Conservation (phyloP, 495 filamentous ascomycete species). For the Chaetomium fimeti region DNA sequence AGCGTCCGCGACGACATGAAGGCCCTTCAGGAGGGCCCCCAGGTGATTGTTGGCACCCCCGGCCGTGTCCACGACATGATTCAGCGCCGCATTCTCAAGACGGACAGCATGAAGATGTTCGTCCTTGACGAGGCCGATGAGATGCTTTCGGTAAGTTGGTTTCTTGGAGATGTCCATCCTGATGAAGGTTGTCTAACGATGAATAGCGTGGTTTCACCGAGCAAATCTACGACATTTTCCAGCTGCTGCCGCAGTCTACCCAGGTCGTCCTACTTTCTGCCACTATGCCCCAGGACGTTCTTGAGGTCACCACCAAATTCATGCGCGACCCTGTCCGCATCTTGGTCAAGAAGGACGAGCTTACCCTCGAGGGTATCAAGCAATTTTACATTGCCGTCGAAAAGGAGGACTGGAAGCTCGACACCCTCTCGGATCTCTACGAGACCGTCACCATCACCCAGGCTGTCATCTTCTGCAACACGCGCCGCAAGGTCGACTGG, state of each 20-base stretch:
- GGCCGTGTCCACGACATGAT: constrained; percentile 99
- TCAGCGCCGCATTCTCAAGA: constrained; percentile 88
- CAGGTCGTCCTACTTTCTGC: constrained; percentile 98
- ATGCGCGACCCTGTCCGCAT: constrained; percentile 99
- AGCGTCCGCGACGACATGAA: constrained; percentile 96
- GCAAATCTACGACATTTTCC: constrained; percentile 99
- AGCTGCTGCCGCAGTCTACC: constrained; percentile 90
- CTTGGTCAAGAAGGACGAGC: constrained; percentile 98
- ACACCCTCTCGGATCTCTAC: constrained; percentile 99
- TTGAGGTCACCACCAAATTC: constrained; percentile 99
- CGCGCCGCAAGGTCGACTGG: constrained; percentile 98
- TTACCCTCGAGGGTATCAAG: constrained; percentile 97
- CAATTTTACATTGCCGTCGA: constrained; percentile 99
- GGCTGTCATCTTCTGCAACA: constrained; percentile 99
- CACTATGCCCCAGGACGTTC: constrained; percentile 94
- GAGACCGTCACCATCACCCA: constrained; percentile 99
- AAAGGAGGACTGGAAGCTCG: constrained; percentile 99
- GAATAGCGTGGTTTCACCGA: constrained; percentile 89
- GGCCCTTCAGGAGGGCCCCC: constrained; percentile 93
- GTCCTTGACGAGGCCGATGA: constrained; percentile 98
- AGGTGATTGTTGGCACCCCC: constrained; percentile 94
- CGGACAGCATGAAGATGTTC: constrained; percentile 97
- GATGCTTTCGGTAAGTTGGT: constrained; percentile 68
- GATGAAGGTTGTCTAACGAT: constrained; percentile 19
- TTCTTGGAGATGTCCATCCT: background rate